Conservation (phyloP, 2,329 filamentous ascomycete species). For the Akanthomyces uredinophilus region DNA sequence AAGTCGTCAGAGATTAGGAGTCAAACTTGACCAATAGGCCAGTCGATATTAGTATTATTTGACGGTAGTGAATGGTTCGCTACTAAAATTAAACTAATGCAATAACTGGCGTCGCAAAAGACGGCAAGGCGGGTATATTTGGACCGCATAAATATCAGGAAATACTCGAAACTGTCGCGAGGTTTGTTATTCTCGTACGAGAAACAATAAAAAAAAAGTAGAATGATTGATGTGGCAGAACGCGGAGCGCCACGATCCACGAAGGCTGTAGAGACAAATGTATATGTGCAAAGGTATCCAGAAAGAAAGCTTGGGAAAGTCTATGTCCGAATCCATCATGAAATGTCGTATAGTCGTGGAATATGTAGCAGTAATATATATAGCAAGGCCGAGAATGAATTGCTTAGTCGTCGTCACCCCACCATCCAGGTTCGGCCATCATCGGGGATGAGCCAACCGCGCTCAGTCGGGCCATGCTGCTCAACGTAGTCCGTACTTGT, state of each 20-base stretch:
- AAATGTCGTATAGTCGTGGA: conserved; percentile 14
- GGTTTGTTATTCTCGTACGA: neutral
- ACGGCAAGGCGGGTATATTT: neutral
- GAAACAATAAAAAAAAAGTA: neutral
- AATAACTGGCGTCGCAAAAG: neutral
- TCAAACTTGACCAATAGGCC: neutral
- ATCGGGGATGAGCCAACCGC: conserved; percentile 30
- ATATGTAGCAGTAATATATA: neutral
- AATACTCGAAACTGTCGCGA: neutral
- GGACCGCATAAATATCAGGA: too few relatives aligned
- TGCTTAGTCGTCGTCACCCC: conserved; percentile 37
- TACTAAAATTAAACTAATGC: neutral
- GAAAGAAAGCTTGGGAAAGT: neutral
- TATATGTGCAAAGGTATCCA: neutral
- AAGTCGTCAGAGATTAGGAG: neutral
- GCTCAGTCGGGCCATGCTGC: conserved; percentile 39
- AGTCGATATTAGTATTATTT: neutral
- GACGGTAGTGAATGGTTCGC: neutral
- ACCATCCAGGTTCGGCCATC: conserved; percentile 29
- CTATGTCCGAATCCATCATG: conserved; percentile 1
- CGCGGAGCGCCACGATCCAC: neutral
- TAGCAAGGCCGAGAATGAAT: neutral
- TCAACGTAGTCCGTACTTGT: conserved; percentile 21
- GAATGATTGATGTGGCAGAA: neutral
- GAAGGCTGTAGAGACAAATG: neutral